A percentile compares a stretch with the other conserved stretches of the same genome.
Evolutionary conservation across 208 protist genomes (phyloP).

Genomic region (Angomonas ambiguus): DNA sequence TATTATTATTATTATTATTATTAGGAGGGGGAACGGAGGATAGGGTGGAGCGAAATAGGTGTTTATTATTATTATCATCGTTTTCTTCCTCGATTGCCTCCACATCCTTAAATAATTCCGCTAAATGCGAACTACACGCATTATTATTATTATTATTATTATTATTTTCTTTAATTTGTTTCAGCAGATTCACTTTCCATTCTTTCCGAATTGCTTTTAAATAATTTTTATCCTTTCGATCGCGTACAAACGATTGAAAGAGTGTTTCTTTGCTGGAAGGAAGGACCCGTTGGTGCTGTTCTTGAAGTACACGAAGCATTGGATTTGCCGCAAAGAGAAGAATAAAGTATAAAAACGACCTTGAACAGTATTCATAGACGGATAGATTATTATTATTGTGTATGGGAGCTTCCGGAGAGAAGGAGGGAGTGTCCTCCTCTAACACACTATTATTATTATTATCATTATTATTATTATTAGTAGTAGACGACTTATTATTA

Average conservation of each 20-base stretch:
- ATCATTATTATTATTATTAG: neutral
- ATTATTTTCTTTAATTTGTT: neutral
- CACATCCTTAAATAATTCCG: neutral
- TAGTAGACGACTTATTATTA: neutral
- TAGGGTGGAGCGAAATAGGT: neutral
- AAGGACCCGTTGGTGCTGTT: neutral
- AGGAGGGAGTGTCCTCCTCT: neutral
- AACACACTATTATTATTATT: neutral
- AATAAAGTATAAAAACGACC: conserved; percentile 12
- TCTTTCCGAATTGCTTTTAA: neutral
- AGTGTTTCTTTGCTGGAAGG: neutral
- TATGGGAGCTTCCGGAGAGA: too few species aligned
- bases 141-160: conserved; percentile 1
- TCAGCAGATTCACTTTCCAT: neutral
- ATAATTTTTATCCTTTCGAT: neutral
- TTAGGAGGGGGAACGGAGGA: neutral
- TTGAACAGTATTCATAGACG: neutral
- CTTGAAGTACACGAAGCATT: neutral
- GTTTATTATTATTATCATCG: neutral
- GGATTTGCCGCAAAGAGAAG: conserved; percentile 1
- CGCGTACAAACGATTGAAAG: neutral
- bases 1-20: neutral
- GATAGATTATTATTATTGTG: neutral
- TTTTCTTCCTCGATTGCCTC: neutral
- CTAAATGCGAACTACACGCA: neutral